phyloP scores from a whole-genome alignment of 192 early-diverging fungal species.

The Kappamyces sp. region DNA sequence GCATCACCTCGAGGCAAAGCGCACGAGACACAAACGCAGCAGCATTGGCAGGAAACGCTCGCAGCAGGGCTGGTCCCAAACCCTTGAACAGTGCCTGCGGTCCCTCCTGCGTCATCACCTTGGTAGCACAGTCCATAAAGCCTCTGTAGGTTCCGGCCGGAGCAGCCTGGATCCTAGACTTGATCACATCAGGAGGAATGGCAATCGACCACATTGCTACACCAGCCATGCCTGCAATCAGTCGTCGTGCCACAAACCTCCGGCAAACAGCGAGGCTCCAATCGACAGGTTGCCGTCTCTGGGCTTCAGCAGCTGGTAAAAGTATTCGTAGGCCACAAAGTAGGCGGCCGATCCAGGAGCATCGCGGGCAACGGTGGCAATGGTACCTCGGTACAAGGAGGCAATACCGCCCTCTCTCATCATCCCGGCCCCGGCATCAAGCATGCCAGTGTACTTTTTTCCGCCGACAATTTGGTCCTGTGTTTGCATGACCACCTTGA shows the following conservation, averaged over 20 bases:
- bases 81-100: conserved; percentile 76
- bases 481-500: conserved; percentile 93
- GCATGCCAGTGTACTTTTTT: conserved; percentile 81
- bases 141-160: conserved; percentile 83
- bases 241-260: conserved; percentile 52
- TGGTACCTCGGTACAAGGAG: conserved; percentile 87
- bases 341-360: conserved; percentile 91
- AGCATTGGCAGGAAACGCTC: conserved; percentile 71
- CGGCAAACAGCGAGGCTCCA: conserved; percentile 82
- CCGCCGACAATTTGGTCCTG: conserved; percentile 53
- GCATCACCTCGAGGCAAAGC: conserved; percentile 38
- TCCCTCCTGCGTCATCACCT: conserved; percentile 78
- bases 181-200: conserved; percentile 86
- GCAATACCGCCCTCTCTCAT: conserved; percentile 80
- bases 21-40: conserved; percentile 50
- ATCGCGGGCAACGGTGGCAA: conserved; percentile 90
- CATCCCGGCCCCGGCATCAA: conserved; percentile 78
- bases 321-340: conserved; percentile 87
- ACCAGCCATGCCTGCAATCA: conserved; percentile 72
- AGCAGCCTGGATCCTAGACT: conserved; percentile 82
- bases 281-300: conserved; percentile 61
- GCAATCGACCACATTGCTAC: conserved; percentile 97
- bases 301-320: conserved; percentile 58
- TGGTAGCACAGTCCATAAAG: conserved; percentile 55
- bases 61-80: conserved; percentile 78